Percentiles rank a stretch among this genome's conserved stretches.
Conservation (phyloP, 1,284 basidiomycete genomes). For the Trichosporon coremiiforme region DNA sequence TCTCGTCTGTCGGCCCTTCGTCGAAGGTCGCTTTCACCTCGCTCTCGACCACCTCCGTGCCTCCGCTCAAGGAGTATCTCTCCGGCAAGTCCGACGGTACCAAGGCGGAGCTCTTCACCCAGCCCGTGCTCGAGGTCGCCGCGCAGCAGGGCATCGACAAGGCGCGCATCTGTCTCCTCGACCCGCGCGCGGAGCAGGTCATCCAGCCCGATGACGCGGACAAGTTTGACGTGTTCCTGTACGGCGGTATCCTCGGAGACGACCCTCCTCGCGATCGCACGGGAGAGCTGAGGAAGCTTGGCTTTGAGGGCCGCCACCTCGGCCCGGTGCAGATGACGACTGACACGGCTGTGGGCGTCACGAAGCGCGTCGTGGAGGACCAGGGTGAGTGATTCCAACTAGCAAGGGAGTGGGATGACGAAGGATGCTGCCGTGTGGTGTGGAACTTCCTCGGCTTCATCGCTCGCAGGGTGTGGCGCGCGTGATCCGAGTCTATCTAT, state of each 20-base stretch:
- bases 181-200: slow-evolving; percentile 73
- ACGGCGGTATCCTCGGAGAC: slow-evolving; percentile 64
- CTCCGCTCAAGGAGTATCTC: slow-evolving; percentile 62
- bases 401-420: no score
- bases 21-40: slow-evolving; percentile 78
- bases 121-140: slow-evolving; percentile 66
- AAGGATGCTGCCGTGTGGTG: no score
- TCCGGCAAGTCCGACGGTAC: slow-evolving; percentile 41
- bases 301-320: slow-evolving; percentile 81
- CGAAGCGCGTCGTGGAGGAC: slow-evolving; percentile 82
- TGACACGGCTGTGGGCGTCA: slow-evolving; percentile 92
- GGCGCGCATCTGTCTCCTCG: slow-evolving; percentile 77
- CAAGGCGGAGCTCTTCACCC: slow-evolving; percentile 64
- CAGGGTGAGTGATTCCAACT: no score
- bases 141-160: slow-evolving; percentile 58
- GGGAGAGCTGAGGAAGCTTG: slow-evolving; percentile 77
- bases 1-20: slow-evolving; percentile 66
- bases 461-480: no score
- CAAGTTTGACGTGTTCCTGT: slow-evolving; percentile 79
- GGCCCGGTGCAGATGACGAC: slow-evolving; percentile 95
- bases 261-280: slow-evolving; percentile 62
- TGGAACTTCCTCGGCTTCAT: no score
- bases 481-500: no score
- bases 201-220: slow-evolving; percentile 75
- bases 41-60: slow-evolving; percentile 69